phyloP scores from a whole-genome alignment of 2,329 filamentous ascomycete species.

The Fusarium redolens region DNA sequence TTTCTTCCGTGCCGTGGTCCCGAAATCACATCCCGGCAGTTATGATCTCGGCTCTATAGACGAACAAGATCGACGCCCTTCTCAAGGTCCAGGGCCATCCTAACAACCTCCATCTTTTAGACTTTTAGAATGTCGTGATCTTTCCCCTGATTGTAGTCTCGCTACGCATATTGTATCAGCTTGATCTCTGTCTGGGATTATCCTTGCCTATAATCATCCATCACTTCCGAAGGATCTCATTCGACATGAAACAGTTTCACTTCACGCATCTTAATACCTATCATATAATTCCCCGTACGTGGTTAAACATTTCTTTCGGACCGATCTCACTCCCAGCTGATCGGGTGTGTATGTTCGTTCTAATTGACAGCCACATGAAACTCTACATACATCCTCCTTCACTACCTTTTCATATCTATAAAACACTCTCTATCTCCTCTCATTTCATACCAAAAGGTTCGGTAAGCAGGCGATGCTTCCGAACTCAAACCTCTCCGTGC shows the following conservation, averaged over 20 bases:
- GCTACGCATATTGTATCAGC: constrained; percentile 21
- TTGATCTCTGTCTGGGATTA: constrained; percentile 2
- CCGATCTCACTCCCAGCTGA: background rate
- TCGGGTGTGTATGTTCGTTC: background rate
- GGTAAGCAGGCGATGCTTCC: background rate
- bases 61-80: constrained; percentile 11
- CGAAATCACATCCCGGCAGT: background rate
- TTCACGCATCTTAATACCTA: background rate
- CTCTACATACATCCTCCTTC: constrained; percentile 13
- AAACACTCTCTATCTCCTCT: constrained; percentile 9
- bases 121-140: constrained; percentile 8
- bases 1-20: constrained; percentile 9
- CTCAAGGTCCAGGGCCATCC: background rate
- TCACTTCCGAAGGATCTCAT: background rate
- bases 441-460: constrained; percentile 4
- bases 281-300: background rate
- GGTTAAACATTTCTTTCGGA: constrained; percentile 7
- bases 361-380: constrained; percentile 26
- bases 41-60: constrained; percentile 1
- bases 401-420: constrained; percentile 18
- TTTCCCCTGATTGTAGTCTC: background rate
- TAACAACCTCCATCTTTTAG: background rate
- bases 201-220: background rate
- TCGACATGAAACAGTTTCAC: constrained; percentile 10
- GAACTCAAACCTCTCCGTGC: constrained; percentile 5